These are phyloP conservation scores for Tricholoma hemisulphureum DNA, from an alignment of 768 basidiomycete species.

Conservation along the genomic window DNA sequence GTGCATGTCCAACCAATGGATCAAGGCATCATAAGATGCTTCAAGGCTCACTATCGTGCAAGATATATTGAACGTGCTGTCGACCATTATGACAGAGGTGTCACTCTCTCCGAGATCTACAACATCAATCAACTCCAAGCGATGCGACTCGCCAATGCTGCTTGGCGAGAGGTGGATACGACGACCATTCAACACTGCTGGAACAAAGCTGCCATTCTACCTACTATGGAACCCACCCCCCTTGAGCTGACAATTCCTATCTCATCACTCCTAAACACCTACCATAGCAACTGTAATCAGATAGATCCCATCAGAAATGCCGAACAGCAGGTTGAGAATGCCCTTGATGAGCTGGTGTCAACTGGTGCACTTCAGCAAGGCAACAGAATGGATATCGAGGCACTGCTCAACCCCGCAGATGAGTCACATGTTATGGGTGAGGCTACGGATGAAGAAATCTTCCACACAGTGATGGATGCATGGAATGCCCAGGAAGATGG, in stretches of 20 bases:
- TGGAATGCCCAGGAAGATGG: too few species aligned
- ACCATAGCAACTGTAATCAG: too few species aligned
- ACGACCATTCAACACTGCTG: not conserved
- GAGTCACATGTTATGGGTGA: constrained; percentile 18
- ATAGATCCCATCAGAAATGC: not conserved
- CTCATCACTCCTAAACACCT: constrained; percentile 16
- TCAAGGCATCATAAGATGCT: not conserved
- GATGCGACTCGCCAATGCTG: constrained; percentile 26
- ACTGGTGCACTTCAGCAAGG: constrained; percentile 21
- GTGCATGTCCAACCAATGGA: constrained; percentile 20
- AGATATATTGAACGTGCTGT: constrained; percentile 20
- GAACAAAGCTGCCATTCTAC: not conserved
- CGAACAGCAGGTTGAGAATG: not conserved
- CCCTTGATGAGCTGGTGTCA: constrained; percentile 14
- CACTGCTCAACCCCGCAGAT: constrained; percentile 29
- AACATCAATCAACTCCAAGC: constrained; percentile 33
- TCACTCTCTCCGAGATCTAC: constrained; percentile 12
- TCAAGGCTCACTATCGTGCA: too few species aligned
- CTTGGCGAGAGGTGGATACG: constrained; percentile 8
- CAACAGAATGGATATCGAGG: constrained; percentile 27
- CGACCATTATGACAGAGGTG: too few species aligned
- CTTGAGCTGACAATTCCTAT: constrained; percentile 17
- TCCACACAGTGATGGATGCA: constrained; percentile 24
- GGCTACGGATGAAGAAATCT: constrained; percentile 22
- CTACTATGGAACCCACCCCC: constrained; percentile 2